Evolutionary conservation across 1,284 basidiomycete species (phyloP), one percentile per base, ranked within the genome.

Genomic region (Polyporus tsugae): DNA sequence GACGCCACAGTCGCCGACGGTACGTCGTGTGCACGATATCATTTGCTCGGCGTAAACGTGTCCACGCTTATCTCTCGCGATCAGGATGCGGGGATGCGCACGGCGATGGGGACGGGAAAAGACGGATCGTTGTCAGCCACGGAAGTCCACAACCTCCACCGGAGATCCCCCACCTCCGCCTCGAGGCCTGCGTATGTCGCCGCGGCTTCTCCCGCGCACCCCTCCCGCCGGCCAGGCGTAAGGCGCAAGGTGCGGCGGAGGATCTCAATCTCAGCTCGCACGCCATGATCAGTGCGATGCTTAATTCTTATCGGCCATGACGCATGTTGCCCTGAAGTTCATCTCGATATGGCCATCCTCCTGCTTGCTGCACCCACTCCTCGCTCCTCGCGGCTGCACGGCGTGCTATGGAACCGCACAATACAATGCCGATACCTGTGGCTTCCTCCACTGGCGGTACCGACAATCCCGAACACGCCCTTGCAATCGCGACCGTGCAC

Each of bases 121-220:
- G 13, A 35, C 33, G 29, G 52, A 55, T 17, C 52, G 46, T 17
- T 35, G 52, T 17, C 29, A 17, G 13, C 25, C 52, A 55, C 33
- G 52, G 29, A 19, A 17, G 52, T 19, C 52, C 33, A 35, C 15
- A 55, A 6, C 52, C 17, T 55, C 29, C 52, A 55, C 52, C 33
- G 29, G 52, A 33, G 33, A 55, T 29, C 33, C 25, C 25, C 33
- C 25, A 17, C 52, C 15, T 19, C 25, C 52, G 59, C 64, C 64
- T 65, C 64, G 38, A 55, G 64, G 59, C 44, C 52, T 13, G 33
- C 64, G 64, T 42, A 41, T 60, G 59, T 60, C 59, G 58, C 36
- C 41, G 58, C 58, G 59, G 58, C 64, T 65, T 65, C 64, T 65
- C 59, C 64, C 64, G 64, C 64, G 59, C 64, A 55, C 52, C 7